Percentiles rank a stretch among this genome's conserved stretches.
Evolutionary conservation across 2,329 filamentous ascomycete genomes (phyloP).

Genomic region (Aspergillus texensis): DNA sequence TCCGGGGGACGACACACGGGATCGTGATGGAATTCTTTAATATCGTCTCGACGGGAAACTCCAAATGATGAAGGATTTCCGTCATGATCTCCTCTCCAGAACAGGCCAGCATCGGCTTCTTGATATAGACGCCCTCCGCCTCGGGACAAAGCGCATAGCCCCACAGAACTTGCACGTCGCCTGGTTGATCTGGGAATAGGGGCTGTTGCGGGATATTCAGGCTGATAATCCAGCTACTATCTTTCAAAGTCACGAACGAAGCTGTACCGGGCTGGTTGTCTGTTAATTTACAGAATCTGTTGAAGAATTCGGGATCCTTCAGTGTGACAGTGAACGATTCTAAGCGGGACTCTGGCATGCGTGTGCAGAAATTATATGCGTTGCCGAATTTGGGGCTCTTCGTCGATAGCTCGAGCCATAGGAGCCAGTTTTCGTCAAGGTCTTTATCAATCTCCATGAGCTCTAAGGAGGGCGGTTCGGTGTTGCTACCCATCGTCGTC

Average conservation of each 20-base stretch:
- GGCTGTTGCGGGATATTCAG: conserved; percentile 47
- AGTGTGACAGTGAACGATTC: conserved; percentile 48
- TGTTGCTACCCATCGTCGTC: conserved; percentile 38
- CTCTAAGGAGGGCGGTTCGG: conserved; percentile 27
- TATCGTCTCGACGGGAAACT: conserved; percentile 36
- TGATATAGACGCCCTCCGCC: conserved; percentile 38
- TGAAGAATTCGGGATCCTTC: conserved; percentile 34
- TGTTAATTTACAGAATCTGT: conserved; percentile 28
- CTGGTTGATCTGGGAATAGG: conserved; percentile 43
- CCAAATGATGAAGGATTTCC: conserved; percentile 44
- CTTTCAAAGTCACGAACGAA: conserved; percentile 41
- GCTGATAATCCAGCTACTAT: conserved; percentile 46
- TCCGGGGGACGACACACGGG: conserved; percentile 46
- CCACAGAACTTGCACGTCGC: conserved; percentile 41
- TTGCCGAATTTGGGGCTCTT: conserved; percentile 41
- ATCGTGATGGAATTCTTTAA: conserved; percentile 34
- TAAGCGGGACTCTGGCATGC: conserved; percentile 40
- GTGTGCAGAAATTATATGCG: conserved; percentile 45
- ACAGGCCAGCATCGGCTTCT: conserved; percentile 47
- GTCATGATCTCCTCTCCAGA: conserved; percentile 44
- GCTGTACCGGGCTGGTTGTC: conserved; percentile 37
- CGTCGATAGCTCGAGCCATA: conserved; percentile 45
- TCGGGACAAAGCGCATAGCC: conserved; percentile 46
- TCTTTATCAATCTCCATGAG: conserved; percentile 29
- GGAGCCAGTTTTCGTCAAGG: conserved; percentile 44